Conservation (phyloP, 768 basidiomycete genomes). For the Kwoniella bestiolae region DNA sequence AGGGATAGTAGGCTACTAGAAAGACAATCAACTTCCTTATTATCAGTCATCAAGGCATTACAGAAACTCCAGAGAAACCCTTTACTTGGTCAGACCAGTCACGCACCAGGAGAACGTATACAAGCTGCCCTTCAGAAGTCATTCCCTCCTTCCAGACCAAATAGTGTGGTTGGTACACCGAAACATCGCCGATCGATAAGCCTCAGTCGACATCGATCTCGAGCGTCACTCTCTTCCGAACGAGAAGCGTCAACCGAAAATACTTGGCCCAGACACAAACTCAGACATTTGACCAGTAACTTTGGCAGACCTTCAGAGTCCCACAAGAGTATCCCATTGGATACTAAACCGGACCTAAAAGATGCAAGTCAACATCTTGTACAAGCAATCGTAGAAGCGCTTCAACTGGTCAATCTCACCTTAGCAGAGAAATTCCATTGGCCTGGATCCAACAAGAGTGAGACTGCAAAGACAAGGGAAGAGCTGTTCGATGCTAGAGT, state of each 20-base stretch:
- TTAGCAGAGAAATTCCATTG: slow-evolving; percentile 10
- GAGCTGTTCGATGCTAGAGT: slow-evolving; percentile 16
- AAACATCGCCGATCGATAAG: slow-evolving; percentile 13
- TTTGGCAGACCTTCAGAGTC: slow-evolving; percentile 13
- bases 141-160: slow-evolving; percentile 14
- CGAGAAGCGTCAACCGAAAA: not conserved
- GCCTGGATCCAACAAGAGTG: not conserved
- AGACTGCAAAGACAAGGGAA: not conserved
- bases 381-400: slow-evolving; percentile 10
- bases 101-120: slow-evolving; percentile 49
- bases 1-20: slow-evolving; percentile 9
- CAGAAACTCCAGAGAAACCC: slow-evolving; percentile 42
- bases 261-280: not conserved
- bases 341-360: slow-evolving; percentile 17
- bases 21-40: slow-evolving; percentile 2
- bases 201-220: not conserved
- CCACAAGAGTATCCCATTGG: slow-evolving; percentile 1
- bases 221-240: slow-evolving; percentile 5
- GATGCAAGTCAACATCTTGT: slow-evolving; percentile 21
- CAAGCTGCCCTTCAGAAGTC: slow-evolving; percentile 34
- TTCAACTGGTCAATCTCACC: slow-evolving; percentile 1
- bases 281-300: slow-evolving; percentile 13
- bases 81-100: slow-evolving; percentile 41
- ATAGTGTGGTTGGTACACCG: slow-evolving; percentile 5
- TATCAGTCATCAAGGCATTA: slow-evolving; percentile 30